Evolutionary conservation across 768 basidiomycete genomes (phyloP), one percentile per base, ranked within the genome.

Genomic region (Ramaria sp.): DNA sequence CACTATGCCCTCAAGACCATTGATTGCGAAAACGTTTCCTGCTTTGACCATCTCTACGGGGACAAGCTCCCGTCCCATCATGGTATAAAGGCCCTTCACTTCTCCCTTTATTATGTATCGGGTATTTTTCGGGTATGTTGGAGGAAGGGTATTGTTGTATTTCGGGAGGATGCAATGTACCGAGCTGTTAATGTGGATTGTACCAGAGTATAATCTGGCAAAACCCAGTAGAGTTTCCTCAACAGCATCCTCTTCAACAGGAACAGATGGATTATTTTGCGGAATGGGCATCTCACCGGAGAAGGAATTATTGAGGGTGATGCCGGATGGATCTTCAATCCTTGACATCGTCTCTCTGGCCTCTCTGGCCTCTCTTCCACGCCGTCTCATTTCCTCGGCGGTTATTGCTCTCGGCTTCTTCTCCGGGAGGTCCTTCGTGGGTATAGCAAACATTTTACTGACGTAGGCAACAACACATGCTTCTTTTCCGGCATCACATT

Each of bases 61-160:
- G 0, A 89, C 82, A n/a, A 99, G 74, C 63, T 97, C 94, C 41
- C 90, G 72, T 2, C 96, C 96, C 96, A 99, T 98, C 91, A 99
- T 97, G 48, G 87, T 78, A 67, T 97, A 99, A 50, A 99, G 67
- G 5, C 81, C 83, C 55, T 82, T 78, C 13, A 94, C 79, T n/a
- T 71, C 73, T 22, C 83, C 75, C 8, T 71, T 68, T 22, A 76
- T 64, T 41, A 93, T 60, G 62, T 86, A 77, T 57, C 78, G 79
- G 13, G 66, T 68, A 68, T 98, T 98, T 30, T 67, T 64, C 6
- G 83, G 78, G 61, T 93, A 82, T 10, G 70, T 70, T 0, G 88
- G 82, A 3, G 72, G 74, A 16, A 89, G 69, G 1, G 76, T 56
- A 18, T 73, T 63, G 59, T 83, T 78, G 71, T 89, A 98, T 69